Conservation (phyloP, 345 rosid species). For the Gossypium stocksii region DNA sequence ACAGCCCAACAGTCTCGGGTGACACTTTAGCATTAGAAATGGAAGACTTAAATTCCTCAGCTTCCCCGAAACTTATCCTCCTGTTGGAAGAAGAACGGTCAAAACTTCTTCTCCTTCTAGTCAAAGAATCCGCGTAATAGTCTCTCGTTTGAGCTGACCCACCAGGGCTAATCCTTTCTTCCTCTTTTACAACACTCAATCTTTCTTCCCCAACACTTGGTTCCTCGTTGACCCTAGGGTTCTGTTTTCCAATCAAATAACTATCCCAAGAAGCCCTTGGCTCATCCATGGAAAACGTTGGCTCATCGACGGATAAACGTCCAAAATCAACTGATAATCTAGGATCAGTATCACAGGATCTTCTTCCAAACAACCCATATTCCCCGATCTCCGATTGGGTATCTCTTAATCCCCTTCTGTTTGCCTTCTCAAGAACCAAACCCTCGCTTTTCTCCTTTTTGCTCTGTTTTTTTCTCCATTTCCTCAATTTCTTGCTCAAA, state of each 20-base stretch:
- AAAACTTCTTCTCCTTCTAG: slow-evolving; percentile 61
- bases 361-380: slow-evolving; percentile 41
- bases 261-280: slow-evolving; percentile 91
- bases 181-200: slow-evolving; percentile 29
- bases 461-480: slow-evolving; percentile 44
- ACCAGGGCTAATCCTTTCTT: slow-evolving; percentile 51
- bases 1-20: slow-evolving; percentile 42
- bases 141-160: slow-evolving; percentile 78
- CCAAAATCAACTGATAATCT: slow-evolving; percentile 37
- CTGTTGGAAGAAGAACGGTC: slow-evolving; percentile 55
- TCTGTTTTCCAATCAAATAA: slow-evolving; percentile 47
- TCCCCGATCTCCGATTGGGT: slow-evolving; percentile 41
- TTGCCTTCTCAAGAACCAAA: slow-evolving; percentile 8
- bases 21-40: slow-evolving; percentile 43
- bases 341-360: slow-evolving; percentile 52
- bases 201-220: slow-evolving; percentile 36
- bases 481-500: slow-evolving; percentile 47
- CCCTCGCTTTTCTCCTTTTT: slow-evolving; percentile 19
- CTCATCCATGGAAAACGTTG: slow-evolving; percentile 51
- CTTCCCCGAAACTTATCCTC: slow-evolving; percentile 50
- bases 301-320: slow-evolving; percentile 15
- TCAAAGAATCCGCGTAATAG: slow-evolving; percentile 54
- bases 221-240: slow-evolving; percentile 55
- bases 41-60: slow-evolving; percentile 58
- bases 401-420: slow-evolving; percentile 25